phyloP scores from a whole-genome alignment of 176 grass and related monocot genomes.

The Otatea glauca region DNA sequence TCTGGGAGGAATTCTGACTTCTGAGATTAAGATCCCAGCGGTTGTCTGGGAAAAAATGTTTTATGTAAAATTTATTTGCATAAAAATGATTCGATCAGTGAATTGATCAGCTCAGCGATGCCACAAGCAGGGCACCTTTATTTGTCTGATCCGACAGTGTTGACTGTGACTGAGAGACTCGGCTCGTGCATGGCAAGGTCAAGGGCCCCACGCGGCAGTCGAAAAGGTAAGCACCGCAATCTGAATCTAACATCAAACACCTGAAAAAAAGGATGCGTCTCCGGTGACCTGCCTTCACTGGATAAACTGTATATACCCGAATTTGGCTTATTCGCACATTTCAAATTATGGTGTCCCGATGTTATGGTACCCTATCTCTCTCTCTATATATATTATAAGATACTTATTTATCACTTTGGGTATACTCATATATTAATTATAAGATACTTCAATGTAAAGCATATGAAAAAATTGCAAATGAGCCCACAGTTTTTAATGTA shows the following conservation, averaged over 20 bases:
- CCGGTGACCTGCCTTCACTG: background rate
- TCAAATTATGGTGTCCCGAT: no score
- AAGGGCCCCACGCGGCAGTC: background rate
- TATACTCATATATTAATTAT: no score
- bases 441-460: no score
- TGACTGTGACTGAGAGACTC: background rate
- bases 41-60: background rate
- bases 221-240: background rate
- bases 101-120: background rate
- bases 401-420: no score
- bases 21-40: background rate
- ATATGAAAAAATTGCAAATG: no score
- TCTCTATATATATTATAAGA: no score
- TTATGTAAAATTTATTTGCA: background rate
- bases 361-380: no score
- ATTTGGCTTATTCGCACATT: no score
- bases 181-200: background rate
- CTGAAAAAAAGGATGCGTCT: background rate
- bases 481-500: no score
- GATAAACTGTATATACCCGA: no score
- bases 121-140: background rate
- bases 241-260: no score
- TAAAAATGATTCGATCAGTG: background rate
- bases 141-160: background rate
- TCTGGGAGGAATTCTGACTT: no score